A percentile compares a stretch with the other conserved stretches of the same genome.
Conservation (phyloP, 495 filamentous ascomycete species). For the Diplogelasinospora grovesii region DNA sequence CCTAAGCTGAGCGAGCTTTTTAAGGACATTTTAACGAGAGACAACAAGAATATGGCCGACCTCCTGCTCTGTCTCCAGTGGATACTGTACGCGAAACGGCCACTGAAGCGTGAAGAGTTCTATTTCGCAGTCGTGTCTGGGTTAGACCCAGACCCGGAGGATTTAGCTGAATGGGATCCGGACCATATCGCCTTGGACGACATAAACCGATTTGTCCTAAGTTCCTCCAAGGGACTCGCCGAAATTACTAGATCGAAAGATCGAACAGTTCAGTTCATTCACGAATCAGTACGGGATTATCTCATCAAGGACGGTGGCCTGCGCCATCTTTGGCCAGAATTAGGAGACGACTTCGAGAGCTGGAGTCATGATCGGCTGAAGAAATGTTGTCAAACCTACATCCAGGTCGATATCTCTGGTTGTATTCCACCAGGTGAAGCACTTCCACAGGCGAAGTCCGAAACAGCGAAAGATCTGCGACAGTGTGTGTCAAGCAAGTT, state of each 20-base stretch:
- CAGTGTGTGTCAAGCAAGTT: too few species aligned
- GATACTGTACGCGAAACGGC: slow-evolving; percentile 30
- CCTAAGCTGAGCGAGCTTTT: slow-evolving; percentile 23
- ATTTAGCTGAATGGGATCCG: slow-evolving; percentile 8
- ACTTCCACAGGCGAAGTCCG: too few species aligned
- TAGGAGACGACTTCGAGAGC: slow-evolving; percentile 14
- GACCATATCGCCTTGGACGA: slow-evolving; percentile 1
- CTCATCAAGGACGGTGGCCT: slow-evolving; percentile 21
- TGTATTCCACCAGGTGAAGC: too few species aligned
- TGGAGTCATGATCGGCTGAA: slow-evolving; percentile 28
- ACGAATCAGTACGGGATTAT: slow-evolving; percentile 32
- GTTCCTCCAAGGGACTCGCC: slow-evolving; percentile 26
- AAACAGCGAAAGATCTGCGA: too few species aligned
- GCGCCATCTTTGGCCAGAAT: slow-evolving; percentile 25
- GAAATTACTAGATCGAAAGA: slow-evolving; percentile 19
- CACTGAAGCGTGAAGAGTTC: slow-evolving; percentile 25
- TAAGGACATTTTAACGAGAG: slow-evolving; percentile 23
- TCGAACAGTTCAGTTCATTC: slow-evolving; percentile 32
- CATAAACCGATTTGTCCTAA: slow-evolving; percentile 18
- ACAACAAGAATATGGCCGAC: slow-evolving; percentile 17
- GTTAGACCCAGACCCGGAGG: slow-evolving; percentile 4
- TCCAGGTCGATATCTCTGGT: too few species aligned
- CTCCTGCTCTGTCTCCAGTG: slow-evolving; percentile 28
- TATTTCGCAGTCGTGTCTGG: slow-evolving; percentile 29
- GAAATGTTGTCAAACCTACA: too few species aligned